Conservation (phyloP, 306 rosid genomes). For the Cucurbita pepo region DNA sequence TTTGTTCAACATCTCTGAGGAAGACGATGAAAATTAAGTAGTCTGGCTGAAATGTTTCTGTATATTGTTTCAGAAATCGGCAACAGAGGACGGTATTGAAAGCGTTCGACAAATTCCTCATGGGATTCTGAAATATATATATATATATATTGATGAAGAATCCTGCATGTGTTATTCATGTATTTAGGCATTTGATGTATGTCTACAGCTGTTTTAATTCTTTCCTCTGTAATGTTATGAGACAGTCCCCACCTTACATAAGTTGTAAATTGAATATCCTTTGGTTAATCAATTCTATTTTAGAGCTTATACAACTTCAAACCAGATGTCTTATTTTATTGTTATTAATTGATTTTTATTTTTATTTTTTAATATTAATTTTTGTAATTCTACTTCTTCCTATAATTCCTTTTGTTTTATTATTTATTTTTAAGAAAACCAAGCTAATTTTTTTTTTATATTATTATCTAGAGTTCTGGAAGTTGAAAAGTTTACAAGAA, state of each 20-base stretch:
- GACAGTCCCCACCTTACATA: neutral
- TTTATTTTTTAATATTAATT: no score
- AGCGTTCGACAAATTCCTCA: slow-evolving; percentile 3
- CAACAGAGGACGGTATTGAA: neutral
- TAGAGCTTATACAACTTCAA: neutral
- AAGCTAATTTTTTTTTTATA: no score
- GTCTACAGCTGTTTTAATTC: neutral
- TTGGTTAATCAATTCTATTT: neutral
- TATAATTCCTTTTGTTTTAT: no score
- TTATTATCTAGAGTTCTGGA: no score
- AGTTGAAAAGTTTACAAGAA: no score
- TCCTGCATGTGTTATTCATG: slow-evolving; percentile 22
- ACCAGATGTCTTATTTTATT: no score
- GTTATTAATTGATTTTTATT: no score
- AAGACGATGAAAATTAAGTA: slow-evolving; percentile 29
- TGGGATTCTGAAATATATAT: slow-evolving; percentile 38
- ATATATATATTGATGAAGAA: slow-evolving; percentile 43
- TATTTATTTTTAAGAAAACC: no score
- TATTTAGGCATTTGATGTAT: neutral
- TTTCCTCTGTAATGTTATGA: neutral
- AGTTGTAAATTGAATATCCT: neutral
- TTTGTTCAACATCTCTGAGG: slow-evolving; percentile 52
- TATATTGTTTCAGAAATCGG: neutral
- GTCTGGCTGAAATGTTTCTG: slow-evolving; percentile 11
- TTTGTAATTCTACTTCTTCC: no score